Evolutionary conservation across 208 protist species (phyloP), one percentile per base, ranked within the genome.

Genomic region (Acanthamoeba castellanii): DNA sequence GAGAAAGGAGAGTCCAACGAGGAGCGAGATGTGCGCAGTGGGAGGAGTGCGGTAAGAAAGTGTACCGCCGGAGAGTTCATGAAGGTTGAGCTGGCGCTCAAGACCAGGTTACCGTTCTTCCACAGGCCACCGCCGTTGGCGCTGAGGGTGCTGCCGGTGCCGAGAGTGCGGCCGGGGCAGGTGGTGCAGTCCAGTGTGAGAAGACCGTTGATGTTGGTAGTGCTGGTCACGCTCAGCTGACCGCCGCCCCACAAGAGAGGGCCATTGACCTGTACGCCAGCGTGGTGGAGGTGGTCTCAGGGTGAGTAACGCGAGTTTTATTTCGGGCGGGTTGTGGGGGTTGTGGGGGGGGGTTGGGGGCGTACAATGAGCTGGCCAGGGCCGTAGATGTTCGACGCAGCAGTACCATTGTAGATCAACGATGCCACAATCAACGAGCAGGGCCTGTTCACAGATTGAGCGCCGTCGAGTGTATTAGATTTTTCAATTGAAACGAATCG

Each of bases 181-280:
- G 87, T 47, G 6, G 78, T 61, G 13, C 78, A 87, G 9, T 87
- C 66, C 37, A 92, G 34, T 7, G 57, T 76, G 59, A 92, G 87
- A 27, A 50, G 57, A 25, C 87, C 87, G n/a, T 72, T 92, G 34
- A 92, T 42, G 42, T 59, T 87, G 78, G n/a, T 92, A 5, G 87
- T 72, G 57, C n/a, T 74, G 6, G 30, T 45, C 20, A 92, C 7
- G 59, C 47, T 92, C 59, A 92, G 61, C 34, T 13, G 3, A 30
- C 87, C 87, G n/a, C 59, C 47, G 22, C 45, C 22, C 87, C 87
- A 92, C 20, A 70, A 1, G 11, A 92, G 74, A 7, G 66, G 66
- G 1, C 66, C 87, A 22, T 92, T 57, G n/a, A 92, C 37, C 87
- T 92, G 20, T 42, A 42, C 37, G 37, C 37, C 37, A 3, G 37